Evolutionary conservation across 2,329 filamentous ascomycete species (phyloP).

Genomic region (Colletotrichum horii): DNA sequence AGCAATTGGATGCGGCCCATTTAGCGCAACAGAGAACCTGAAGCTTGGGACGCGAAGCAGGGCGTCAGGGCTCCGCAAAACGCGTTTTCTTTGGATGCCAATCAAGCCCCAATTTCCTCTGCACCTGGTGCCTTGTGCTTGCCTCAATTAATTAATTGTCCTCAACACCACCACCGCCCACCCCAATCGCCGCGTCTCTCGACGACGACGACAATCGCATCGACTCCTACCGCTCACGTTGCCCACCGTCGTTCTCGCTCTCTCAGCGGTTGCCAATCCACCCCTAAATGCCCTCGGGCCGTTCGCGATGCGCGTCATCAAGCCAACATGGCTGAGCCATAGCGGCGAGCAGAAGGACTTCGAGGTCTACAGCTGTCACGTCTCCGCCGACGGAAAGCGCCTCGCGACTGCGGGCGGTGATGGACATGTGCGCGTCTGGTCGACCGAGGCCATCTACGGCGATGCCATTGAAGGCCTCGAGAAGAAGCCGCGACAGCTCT

Average conservation of each 20-base stretch:
- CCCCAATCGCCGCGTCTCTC: background rate
- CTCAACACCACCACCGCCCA: background rate
- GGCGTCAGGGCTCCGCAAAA: conserved; percentile 16
- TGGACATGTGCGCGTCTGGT: conserved; percentile 97
- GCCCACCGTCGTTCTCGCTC: background rate
- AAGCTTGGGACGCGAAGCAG: conserved; percentile 15
- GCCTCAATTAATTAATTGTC: background rate
- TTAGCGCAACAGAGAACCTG: conserved; percentile 3
- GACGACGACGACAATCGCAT: background rate
- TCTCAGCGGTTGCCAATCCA: background rate
- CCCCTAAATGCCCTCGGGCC: conserved; percentile 10
- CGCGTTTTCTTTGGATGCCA: conserved; percentile 17
- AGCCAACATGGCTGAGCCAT: conserved; percentile 95
- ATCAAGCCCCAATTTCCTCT: conserved; percentile 11
- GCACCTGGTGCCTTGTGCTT: background rate
- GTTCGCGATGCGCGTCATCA: conserved; percentile 78
- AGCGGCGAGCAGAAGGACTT: conserved; percentile 98
- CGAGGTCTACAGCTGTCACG: conserved; percentile 97
- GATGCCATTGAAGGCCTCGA: conserved; percentile 32
- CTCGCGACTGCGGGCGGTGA: conserved; percentile 96
- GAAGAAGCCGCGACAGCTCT: conserved; percentile 85
- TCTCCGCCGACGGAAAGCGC: conserved; percentile 91
- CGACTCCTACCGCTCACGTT: background rate
- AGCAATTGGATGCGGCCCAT: conserved; percentile 4
- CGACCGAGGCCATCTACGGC: conserved; percentile 89